These are phyloP conservation scores for Phaseolus lunatus DNA, from an alignment of 306 rosid genomes.

Conservation along the genomic window DNA sequence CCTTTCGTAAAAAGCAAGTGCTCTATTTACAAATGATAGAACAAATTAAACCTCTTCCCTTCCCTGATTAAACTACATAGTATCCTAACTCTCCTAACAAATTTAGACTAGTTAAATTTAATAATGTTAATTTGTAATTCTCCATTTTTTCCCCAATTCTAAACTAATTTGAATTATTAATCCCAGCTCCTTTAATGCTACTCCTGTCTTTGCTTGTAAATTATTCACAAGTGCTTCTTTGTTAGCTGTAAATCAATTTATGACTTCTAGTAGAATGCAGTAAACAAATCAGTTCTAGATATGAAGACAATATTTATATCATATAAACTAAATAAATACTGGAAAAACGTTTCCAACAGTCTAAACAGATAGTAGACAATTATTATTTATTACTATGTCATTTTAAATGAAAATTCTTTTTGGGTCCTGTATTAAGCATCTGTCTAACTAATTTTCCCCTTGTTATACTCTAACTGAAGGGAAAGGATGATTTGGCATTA, in stretches of 20 bases:
- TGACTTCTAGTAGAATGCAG: conserved; percentile 17
- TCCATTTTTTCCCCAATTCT: conserved; percentile 11
- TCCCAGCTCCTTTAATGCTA: conserved; percentile 12
- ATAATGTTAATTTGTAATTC: conserved; percentile 7
- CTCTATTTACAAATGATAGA: neutral
- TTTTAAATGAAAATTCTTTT: conserved; percentile 18
- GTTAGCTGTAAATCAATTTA: conserved; percentile 10
- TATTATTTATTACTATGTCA: conserved; percentile 14
- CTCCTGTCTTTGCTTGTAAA: conserved; percentile 11
- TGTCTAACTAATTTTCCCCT: conserved; percentile 24
- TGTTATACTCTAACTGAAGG: conserved; percentile 56
- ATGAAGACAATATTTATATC: neutral
- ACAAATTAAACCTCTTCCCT: neutral
- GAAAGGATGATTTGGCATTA: conserved; percentile 91
- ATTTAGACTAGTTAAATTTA: neutral
- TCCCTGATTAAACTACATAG: neutral
- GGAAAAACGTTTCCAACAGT: conserved; percentile 1
- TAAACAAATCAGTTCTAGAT: conserved; percentile 33
- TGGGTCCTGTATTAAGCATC: conserved; percentile 20
- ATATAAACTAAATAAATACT: neutral
- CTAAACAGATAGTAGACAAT: conserved; percentile 23
- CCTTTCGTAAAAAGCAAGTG: neutral
- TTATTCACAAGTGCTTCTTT: conserved; percentile 12
- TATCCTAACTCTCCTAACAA: neutral
- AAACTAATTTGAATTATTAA: conserved; percentile 14